phyloP scores from a whole-genome alignment of 2,329 filamentous ascomycete genomes.

The Leptographium wingfieldii region DNA sequence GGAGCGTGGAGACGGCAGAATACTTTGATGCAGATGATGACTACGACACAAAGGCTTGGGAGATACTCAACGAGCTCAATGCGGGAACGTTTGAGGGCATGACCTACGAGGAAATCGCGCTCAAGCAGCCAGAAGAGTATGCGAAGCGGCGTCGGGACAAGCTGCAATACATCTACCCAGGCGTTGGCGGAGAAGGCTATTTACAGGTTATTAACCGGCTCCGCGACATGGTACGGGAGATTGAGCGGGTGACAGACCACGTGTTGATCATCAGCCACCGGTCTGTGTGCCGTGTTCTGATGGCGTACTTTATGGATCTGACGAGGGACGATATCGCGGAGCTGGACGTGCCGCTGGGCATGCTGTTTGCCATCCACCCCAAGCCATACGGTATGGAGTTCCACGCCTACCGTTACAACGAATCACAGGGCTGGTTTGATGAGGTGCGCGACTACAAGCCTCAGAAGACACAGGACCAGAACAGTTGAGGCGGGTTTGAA shows the following conservation, averaged over 20 bases:
- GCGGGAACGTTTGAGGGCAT: constrained; percentile 87
- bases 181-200: constrained; percentile 90
- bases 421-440: constrained; percentile 66
- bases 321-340: constrained; percentile 86
- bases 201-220: constrained; percentile 93
- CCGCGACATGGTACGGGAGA: constrained; percentile 88
- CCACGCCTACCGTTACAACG: constrained; percentile 86
- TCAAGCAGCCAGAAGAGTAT: constrained; percentile 71
- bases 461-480: constrained; percentile 38
- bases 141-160: constrained; percentile 70
- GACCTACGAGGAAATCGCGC: constrained; percentile 82
- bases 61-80: constrained; percentile 94
- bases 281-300: constrained; percentile 78
- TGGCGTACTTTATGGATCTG: constrained; percentile 93
- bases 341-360: constrained; percentile 83
- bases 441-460: constrained; percentile 76
- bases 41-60: constrained; percentile 94
- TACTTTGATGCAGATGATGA: constrained; percentile 86
- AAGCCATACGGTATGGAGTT: constrained; percentile 98
- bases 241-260: constrained; percentile 94
- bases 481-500: constrained; percentile 13
- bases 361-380: constrained; percentile 89
- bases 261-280: constrained; percentile 86
- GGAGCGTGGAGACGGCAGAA: constrained; percentile 76
- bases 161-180: constrained; percentile 91